These are phyloP conservation scores for Arachnopeziza araneosa DNA, from an alignment of 2,329 filamentous ascomycete genomes.

Conservation along the genomic window DNA sequence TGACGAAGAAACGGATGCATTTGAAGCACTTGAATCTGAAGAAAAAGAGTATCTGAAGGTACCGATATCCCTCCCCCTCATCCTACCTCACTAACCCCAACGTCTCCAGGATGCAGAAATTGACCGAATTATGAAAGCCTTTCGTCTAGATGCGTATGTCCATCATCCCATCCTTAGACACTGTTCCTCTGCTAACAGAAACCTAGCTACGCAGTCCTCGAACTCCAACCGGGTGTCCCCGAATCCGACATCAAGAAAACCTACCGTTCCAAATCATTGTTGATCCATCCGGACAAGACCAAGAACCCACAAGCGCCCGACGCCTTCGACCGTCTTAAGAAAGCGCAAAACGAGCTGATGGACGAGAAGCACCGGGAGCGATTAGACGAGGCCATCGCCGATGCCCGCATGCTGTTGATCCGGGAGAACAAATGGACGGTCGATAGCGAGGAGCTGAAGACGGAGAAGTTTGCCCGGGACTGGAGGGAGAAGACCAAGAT, in stretches of 20 bases:
- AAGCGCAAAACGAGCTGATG: constrained; percentile 84
- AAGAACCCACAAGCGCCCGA: constrained; percentile 85
- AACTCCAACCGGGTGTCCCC: constrained; percentile 89
- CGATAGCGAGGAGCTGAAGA: constrained; percentile 81
- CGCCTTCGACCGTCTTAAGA: constrained; percentile 93
- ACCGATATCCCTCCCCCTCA: constrained; percentile 1
- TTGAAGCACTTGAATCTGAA: constrained; percentile 77
- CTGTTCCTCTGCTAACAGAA: not conserved
- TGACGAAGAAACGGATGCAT: constrained; percentile 63
- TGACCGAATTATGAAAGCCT: constrained; percentile 86
- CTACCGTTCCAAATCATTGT: constrained; percentile 96
- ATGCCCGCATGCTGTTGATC: constrained; percentile 91
- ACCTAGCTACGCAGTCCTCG: constrained; percentile 80
- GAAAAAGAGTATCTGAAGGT: constrained; percentile 90
- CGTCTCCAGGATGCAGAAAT: constrained; percentile 78
- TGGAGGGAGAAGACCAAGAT: constrained; percentile 89
- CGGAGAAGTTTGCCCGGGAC: constrained; percentile 71
- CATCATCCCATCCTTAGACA: too few relatives aligned
- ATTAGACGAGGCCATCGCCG: constrained; percentile 91
- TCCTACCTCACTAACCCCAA: constrained; percentile 7
- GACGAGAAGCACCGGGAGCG: constrained; percentile 86
- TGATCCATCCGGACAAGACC: constrained; percentile 98
- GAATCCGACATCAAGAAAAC: constrained; percentile 92
- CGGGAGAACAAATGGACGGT: constrained; percentile 90
- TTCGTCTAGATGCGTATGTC: constrained; percentile 67